These are phyloP conservation scores for Tetraselmis chui DNA, from an alignment of 139 green algal species.

Conservation along the genomic window DNA sequence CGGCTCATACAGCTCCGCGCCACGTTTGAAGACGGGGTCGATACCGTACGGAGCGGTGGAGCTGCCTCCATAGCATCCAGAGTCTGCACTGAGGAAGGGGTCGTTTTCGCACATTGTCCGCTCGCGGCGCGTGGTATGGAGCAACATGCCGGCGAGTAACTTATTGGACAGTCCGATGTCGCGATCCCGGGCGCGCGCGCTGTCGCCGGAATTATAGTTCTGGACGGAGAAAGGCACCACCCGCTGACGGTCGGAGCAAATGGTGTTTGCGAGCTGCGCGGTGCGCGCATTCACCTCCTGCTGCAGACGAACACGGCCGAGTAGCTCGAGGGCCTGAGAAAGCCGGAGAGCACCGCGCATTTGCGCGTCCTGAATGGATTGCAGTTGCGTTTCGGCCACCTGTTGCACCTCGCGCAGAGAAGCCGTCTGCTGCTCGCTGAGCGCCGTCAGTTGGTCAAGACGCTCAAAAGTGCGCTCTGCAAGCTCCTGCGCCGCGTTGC, in stretches of 20 bases:
- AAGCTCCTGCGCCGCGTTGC: conserved; percentile 32
- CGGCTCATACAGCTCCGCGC: conserved; percentile 55
- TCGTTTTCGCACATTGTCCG: conserved; percentile 44
- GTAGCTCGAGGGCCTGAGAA: conserved; percentile 42
- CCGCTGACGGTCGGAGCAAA: conserved; percentile 34
- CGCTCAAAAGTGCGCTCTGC: conserved; percentile 12
- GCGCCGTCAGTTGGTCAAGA: not conserved
- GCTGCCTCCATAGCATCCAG: conserved; percentile 39
- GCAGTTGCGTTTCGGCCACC: conserved; percentile 39
- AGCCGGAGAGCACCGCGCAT: conserved; percentile 46
- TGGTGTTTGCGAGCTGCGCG: conserved; percentile 36
- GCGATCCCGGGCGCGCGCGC: conserved; percentile 38
- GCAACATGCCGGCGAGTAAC: conserved; percentile 61
- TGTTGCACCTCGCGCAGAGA: conserved; percentile 34
- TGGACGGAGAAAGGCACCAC: conserved; percentile 42
- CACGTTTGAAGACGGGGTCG: conserved; percentile 72
- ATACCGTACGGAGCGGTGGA: conserved; percentile 45
- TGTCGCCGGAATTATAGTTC: conserved; percentile 41
- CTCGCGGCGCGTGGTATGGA: conserved; percentile 51
- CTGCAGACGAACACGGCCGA: not conserved
- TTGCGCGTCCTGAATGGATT: conserved; percentile 46
- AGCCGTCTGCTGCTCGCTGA: conserved; percentile 31
- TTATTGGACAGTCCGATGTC: conserved; percentile 54
- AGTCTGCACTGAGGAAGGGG: conserved; percentile 62
- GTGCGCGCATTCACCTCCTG: conserved; percentile 20